These are phyloP conservation scores for Passalora sequoiae DNA, from an alignment of 2,329 filamentous ascomycete genomes.

Conservation along the genomic window DNA sequence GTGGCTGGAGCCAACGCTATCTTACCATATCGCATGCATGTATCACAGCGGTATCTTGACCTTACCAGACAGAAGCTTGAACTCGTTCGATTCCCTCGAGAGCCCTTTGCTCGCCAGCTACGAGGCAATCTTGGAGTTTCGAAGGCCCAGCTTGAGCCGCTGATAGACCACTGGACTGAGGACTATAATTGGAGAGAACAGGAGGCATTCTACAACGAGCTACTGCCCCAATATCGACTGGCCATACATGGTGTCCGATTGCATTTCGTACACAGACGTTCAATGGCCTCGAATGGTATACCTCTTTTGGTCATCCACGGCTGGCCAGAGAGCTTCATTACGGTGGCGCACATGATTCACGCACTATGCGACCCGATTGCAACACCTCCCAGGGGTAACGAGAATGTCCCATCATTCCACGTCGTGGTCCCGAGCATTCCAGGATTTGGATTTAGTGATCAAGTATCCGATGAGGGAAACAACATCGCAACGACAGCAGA, in stretches of 20 bases:
- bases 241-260: conserved; percentile 48
- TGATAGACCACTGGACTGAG: conserved; percentile 58
- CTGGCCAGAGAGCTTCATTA: conserved; percentile 61
- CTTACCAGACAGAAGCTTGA: conserved; percentile 64
- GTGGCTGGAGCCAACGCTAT: conserved; percentile 8
- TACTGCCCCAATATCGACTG: conserved; percentile 61
- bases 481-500: conserved; percentile 52
- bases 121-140: conserved; percentile 43
- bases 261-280: conserved; percentile 61
- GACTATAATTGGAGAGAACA: conserved; percentile 60
- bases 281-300: conserved; percentile 50
- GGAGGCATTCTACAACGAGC: conserved; percentile 54
- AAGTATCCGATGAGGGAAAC: conserved; percentile 48
- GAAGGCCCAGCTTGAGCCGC: conserved; percentile 57
- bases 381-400: conserved; percentile 27
- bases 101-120: conserved; percentile 35
- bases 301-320: conserved; percentile 61
- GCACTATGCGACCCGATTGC: conserved; percentile 51
- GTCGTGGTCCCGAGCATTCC: conserved; percentile 63
- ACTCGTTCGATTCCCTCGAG: conserved; percentile 60
- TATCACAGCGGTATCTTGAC: conserved; percentile 62
- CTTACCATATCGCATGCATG: conserved; percentile 34
- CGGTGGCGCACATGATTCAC: conserved; percentile 52
- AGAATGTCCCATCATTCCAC: conserved; percentile 52
- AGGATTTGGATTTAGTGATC: conserved; percentile 63